phyloP scores from a whole-genome alignment of 768 basidiomycete species.

The Kwoniella heveanensis region DNA sequence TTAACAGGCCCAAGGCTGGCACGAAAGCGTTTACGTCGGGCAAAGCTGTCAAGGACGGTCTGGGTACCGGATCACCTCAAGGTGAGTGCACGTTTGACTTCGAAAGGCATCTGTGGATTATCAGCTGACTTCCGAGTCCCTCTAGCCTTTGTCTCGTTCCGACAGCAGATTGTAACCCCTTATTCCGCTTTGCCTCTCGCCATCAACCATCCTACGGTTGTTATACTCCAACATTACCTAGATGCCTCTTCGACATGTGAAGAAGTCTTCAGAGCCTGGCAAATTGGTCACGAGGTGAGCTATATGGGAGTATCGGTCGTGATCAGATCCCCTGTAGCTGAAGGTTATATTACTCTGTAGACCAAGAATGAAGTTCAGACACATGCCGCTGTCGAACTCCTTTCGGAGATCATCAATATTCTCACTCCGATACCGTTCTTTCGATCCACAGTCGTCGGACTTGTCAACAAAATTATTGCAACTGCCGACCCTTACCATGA shows the following conservation, averaged over 20 bases:
- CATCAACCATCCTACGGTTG: slow-evolving; percentile 47
- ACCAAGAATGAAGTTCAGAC: slow-evolving; percentile 37
- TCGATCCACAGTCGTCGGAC: slow-evolving; percentile 34
- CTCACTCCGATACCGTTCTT: slow-evolving; percentile 54
- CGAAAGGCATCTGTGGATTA: not conserved
- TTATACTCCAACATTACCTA: slow-evolving; percentile 53
- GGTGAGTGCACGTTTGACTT: slow-evolving; percentile 35
- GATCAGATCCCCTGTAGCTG: too few species aligned
- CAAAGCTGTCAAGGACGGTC: slow-evolving; percentile 44
- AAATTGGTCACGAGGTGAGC: slow-evolving; percentile 35
- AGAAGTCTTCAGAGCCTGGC: slow-evolving; percentile 51
- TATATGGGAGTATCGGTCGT: not conserved
- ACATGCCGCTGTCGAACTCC: slow-evolving; percentile 39
- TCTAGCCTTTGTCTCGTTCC: slow-evolving; percentile 46
- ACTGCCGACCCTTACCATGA: slow-evolving; percentile 40
- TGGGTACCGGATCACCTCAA: slow-evolving; percentile 40
- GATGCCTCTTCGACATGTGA: slow-evolving; percentile 48
- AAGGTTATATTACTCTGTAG: too few species aligned
- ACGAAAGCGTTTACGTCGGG: slow-evolving; percentile 44
- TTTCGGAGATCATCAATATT: slow-evolving; percentile 46
- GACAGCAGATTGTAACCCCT: slow-evolving; percentile 49
- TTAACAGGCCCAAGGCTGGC: slow-evolving; percentile 29
- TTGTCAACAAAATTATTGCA: slow-evolving; percentile 45
- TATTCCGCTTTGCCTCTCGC: slow-evolving; percentile 46
- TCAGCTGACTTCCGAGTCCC: not conserved